Percentiles rank a stretch among this genome's conserved stretches.
Evolutionary conservation across 352 stramenopile species (phyloP).

Genomic region (Phytophthora palmivora): DNA sequence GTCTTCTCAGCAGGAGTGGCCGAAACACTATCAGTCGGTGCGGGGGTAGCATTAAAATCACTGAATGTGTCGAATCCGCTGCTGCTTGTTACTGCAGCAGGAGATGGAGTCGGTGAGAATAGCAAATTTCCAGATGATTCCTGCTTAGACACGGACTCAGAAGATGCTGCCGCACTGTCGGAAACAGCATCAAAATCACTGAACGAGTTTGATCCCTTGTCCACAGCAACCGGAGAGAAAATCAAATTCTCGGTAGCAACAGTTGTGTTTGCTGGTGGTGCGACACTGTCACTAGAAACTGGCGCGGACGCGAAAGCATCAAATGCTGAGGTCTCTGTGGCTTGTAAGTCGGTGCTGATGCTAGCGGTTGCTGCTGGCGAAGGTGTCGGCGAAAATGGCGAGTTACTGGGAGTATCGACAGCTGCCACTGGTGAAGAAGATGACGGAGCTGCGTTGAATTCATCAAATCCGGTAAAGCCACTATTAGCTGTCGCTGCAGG

Average conservation of each 20-base stretch:
- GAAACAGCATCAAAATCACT: constrained; percentile 23
- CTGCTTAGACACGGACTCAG: constrained; percentile 13
- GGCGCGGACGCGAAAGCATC: constrained; percentile 29
- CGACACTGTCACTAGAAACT: constrained; percentile 8
- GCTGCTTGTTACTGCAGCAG: constrained; percentile 5
- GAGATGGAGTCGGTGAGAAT: constrained; percentile 27
- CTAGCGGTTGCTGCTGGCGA: constrained; percentile 26
- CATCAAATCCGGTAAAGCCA: constrained; percentile 32
- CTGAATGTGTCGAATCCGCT: constrained; percentile 21
- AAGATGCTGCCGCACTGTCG: constrained; percentile 7
- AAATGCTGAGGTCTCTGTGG: constrained; percentile 25
- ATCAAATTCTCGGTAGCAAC: constrained; percentile 28
- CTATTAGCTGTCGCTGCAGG: constrained; percentile 18
- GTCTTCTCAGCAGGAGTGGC: constrained; percentile 5
- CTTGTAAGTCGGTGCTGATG: constrained; percentile 14
- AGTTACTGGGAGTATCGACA: constrained; percentile 13
- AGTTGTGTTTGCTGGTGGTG: background rate
- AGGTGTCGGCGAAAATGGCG: constrained; percentile 15
- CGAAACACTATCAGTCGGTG: constrained; percentile 11
- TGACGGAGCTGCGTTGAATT: constrained; percentile 25
- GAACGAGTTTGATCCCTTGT: constrained; percentile 20
- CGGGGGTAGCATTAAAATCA: constrained; percentile 20
- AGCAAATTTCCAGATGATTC: constrained; percentile 19
- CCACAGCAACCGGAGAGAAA: constrained; percentile 29
- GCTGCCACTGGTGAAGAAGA: constrained; percentile 4